Percentiles rank a stretch among this genome's conserved stretches.
phyloP scores from a whole-genome alignment of 768 basidiomycete species.

The Suillus bovinus region DNA sequence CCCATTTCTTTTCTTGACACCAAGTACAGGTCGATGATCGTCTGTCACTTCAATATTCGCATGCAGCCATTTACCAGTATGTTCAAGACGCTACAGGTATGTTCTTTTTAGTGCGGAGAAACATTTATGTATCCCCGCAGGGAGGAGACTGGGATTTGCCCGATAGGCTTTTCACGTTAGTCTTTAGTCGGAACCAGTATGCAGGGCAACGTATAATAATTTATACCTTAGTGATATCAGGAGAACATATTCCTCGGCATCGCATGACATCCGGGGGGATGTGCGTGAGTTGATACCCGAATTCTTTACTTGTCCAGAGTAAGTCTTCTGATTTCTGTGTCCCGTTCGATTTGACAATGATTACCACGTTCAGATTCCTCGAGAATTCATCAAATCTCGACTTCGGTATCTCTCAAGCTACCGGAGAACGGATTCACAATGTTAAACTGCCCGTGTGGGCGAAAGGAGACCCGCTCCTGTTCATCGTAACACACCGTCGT shows the following conservation, averaged over 20 bases:
- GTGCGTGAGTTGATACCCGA: conserved; percentile 93
- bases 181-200: neutral
- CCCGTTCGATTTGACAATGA: neutral
- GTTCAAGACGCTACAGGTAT: conserved; percentile 84
- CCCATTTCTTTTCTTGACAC: neutral
- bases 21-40: conserved; percentile 74
- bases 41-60: conserved; percentile 91
- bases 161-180: conserved; percentile 79
- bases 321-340: conserved; percentile 21
- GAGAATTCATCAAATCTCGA: conserved; percentile 79
- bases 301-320: conserved; percentile 85
- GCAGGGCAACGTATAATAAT: neutral
- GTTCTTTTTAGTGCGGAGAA: conserved; percentile 9
- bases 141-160: conserved; percentile 96
- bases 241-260: conserved; percentile 84
- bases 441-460: conserved; percentile 94
- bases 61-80: conserved; percentile 90
- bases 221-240: conserved; percentile 58
- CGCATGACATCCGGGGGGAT: conserved; percentile 84
- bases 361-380: conserved; percentile 59
- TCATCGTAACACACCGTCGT: conserved; percentile 74
- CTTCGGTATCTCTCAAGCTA: conserved; percentile 72
- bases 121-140: conserved; percentile 35
- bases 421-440: conserved; percentile 79
- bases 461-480: conserved; percentile 79